phyloP scores from a whole-genome alignment of 2,329 filamentous ascomycete species.

The Allantophomopsis lycopodina region DNA sequence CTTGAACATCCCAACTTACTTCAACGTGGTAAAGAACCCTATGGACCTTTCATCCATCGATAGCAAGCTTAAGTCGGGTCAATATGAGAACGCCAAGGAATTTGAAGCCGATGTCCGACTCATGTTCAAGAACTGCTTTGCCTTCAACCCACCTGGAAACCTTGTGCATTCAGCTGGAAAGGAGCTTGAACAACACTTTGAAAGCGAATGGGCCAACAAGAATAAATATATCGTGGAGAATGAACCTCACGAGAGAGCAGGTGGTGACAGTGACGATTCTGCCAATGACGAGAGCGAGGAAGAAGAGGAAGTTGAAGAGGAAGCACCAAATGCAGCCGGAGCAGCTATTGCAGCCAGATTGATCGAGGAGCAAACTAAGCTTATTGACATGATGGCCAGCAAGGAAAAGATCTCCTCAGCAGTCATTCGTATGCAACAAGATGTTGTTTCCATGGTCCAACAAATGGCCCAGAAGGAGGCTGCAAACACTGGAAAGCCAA shows the following conservation, averaged over 20 bases:
- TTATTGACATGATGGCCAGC: conserved; percentile 36
- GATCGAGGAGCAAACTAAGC: conserved; percentile 38
- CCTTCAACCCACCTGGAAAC: conserved; percentile 77
- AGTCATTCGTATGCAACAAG: conserved; percentile 41
- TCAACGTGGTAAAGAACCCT: conserved; percentile 87
- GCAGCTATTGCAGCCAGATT: conserved; percentile 30
- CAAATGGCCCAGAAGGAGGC: conserved; percentile 41
- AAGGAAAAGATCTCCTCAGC: conserved; percentile 32
- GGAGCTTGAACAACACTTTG: conserved; percentile 62
- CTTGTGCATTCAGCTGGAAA: conserved; percentile 60
- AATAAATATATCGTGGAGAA: conserved; percentile 68
- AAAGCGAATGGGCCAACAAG: conserved; percentile 64
- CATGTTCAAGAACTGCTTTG: conserved; percentile 81
- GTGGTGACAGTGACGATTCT: conserved; percentile 50
- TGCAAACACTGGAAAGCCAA: conserved; percentile 42
- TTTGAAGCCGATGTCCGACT: conserved; percentile 73
- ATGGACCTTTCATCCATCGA: conserved; percentile 87
- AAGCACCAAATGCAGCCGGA: conserved; percentile 23
- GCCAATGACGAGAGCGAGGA: conserved; percentile 57
- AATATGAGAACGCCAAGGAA: conserved; percentile 72
- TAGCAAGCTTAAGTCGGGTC: conserved; percentile 60
- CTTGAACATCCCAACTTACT: conserved; percentile 84
- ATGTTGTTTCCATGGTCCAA: conserved; percentile 55
- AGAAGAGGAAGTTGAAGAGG: conserved; percentile 45
- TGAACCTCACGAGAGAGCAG: conserved; percentile 45